Percentiles rank a stretch among this genome's conserved stretches.
These are phyloP conservation scores for Eucommia ulmoides DNA, from an alignment of 257 asterid species.

Conservation along the genomic window DNA sequence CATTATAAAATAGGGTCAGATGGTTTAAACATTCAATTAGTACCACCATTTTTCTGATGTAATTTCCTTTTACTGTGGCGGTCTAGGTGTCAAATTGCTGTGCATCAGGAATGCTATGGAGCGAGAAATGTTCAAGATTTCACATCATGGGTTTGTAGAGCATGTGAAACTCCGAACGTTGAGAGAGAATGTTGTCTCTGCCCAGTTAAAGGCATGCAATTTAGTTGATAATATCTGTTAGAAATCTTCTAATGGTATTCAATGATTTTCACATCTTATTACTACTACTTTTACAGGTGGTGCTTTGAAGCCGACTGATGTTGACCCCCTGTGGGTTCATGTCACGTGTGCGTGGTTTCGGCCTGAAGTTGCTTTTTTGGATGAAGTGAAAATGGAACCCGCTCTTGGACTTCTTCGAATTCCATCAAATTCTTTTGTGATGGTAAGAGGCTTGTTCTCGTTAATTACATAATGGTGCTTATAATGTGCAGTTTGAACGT, in stretches of 20 bases:
- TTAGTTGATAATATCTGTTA: neutral
- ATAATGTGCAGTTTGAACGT: no score
- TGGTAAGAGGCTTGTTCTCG: constrained; percentile 36
- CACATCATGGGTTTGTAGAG: constrained; percentile 95
- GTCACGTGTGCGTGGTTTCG: constrained; percentile 93
- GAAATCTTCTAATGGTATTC: no score
- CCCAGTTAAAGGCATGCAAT: constrained; percentile 79
- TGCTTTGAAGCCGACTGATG: constrained; percentile 86
- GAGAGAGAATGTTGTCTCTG: constrained; percentile 88
- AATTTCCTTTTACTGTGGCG: neutral
- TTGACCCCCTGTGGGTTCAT: constrained; percentile 79
- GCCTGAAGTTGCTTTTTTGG: constrained; percentile 71
- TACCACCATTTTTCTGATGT: no score
- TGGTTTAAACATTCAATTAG: no score
- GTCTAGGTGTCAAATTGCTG: constrained; percentile 90
- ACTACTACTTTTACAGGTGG: constrained; percentile 61
- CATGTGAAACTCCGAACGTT: constrained; percentile 83
- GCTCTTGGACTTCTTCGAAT: constrained; percentile 73
- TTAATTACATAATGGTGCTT: no score
- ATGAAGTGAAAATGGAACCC: constrained; percentile 86
- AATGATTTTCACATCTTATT: no score
- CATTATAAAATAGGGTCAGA: no score
- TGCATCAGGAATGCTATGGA: constrained; percentile 98
- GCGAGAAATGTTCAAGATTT: constrained; percentile 46
- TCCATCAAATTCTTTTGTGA: constrained; percentile 53